Conservation (phyloP, 345 rosid species). For the Boechera divaricarpa region DNA sequence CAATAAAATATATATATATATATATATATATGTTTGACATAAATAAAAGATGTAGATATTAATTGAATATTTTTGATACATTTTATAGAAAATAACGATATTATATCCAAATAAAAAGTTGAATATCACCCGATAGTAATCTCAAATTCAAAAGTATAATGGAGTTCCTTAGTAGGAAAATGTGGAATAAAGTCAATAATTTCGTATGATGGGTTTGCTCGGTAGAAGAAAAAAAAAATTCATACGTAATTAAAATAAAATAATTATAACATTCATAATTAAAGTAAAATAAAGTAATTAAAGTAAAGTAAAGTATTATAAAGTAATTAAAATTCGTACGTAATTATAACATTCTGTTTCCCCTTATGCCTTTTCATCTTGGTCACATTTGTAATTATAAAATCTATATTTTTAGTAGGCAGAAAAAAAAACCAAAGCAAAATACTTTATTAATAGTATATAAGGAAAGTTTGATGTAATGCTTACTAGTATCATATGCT, state of each 20-base stretch:
- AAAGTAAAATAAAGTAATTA: too few relatives aligned
- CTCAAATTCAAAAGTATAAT: not conserved
- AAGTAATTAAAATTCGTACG: too few relatives aligned
- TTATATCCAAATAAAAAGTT: too few relatives aligned
- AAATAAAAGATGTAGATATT: too few relatives aligned
- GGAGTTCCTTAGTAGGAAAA: not conserved
- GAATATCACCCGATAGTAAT: too few relatives aligned
- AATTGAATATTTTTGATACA: too few relatives aligned
- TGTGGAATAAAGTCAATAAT: not conserved
- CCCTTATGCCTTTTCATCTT: slow-evolving; percentile 5
- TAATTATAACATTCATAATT: too few relatives aligned
- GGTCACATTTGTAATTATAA: not conserved
- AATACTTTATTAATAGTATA: not conserved
- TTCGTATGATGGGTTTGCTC: not conserved
- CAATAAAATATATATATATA: too few relatives aligned
- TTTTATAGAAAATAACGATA: too few relatives aligned
- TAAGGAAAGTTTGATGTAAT: slow-evolving; percentile 3
- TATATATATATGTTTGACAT: too few relatives aligned
- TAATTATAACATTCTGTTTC: not conserved
- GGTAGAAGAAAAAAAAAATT: not conserved
- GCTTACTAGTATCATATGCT: slow-evolving; percentile 18
- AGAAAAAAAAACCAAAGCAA: not conserved
- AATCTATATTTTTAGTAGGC: not conserved
- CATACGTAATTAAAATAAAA: too few relatives aligned
- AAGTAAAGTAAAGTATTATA: too few relatives aligned